phyloP scores from a whole-genome alignment of 208 protist genomes.

The Zelonia costaricensis region DNA sequence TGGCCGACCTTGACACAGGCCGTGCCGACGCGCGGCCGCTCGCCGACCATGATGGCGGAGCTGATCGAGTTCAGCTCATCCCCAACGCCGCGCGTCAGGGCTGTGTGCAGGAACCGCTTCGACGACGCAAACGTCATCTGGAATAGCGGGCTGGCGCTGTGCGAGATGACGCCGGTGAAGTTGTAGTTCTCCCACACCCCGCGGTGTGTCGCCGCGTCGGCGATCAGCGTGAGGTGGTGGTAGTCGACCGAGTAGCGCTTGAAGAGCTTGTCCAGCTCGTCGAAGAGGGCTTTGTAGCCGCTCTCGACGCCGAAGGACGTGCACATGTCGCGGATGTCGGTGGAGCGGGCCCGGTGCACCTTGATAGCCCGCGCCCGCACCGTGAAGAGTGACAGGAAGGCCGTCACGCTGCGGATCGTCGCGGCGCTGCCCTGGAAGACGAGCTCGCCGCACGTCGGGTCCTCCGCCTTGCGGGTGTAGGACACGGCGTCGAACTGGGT shows the following conservation, averaged over 20 bases:
- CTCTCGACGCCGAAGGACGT: constrained; percentile 81
- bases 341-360: constrained; percentile 70
- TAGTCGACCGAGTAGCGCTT: constrained; percentile 87
- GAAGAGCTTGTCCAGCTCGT: constrained; percentile 90
- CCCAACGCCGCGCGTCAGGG: constrained; percentile 70
- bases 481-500: constrained; percentile 78
- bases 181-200: constrained; percentile 91
- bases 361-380: constrained; percentile 60
- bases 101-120: constrained; percentile 83
- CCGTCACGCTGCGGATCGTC: constrained; percentile 67
- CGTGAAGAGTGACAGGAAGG: constrained; percentile 84
- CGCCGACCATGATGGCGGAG: constrained; percentile 91
- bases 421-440: constrained; percentile 81
- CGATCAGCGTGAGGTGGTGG: constrained; percentile 88
- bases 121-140: constrained; percentile 93
- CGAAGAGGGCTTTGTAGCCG: constrained; percentile 72
- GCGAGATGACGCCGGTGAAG: constrained; percentile 86
- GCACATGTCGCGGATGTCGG: constrained; percentile 87
- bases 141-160: constrained; percentile 87
- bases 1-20: constrained; percentile 64
- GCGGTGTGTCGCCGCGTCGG: constrained; percentile 87
- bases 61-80: constrained; percentile 87
- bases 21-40: constrained; percentile 84
- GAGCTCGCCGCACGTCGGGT: constrained; percentile 73
- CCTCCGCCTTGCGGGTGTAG: constrained; percentile 77